A percentile compares a stretch with the other conserved stretches of the same genome.
Conservation (phyloP, 768 basidiomycete species). For the Gloeophyllum trabeum region DNA sequence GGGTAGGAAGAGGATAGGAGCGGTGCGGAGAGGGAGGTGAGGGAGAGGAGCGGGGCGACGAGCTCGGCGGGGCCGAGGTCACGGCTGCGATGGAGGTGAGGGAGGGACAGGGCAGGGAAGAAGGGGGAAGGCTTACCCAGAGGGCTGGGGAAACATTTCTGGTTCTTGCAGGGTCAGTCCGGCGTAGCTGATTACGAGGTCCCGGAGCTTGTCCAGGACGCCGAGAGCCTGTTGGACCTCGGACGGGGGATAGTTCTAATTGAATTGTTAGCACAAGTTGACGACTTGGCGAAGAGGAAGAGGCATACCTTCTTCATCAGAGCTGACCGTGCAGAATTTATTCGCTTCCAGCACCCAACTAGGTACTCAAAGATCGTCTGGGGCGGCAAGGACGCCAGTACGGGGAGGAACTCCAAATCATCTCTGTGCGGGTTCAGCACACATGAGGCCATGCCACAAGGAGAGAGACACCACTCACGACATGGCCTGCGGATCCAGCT, state of each 20-base stretch:
- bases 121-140: conserved; percentile 34
- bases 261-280: not conserved
- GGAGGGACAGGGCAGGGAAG: not conserved
- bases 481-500: conserved; percentile 64
- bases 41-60: conserved; percentile 65
- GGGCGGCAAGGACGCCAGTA: conserved; percentile 66
- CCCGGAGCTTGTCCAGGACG: conserved; percentile 67
- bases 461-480: conserved; percentile 32
- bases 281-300: too few relatives aligned
- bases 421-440: conserved; percentile 33
- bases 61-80: conserved; percentile 72
- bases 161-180: conserved; percentile 87
- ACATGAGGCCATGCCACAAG: too few relatives aligned
- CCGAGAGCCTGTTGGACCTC: conserved; percentile 50
- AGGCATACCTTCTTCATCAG: conserved; percentile 46
- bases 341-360: conserved; percentile 85
- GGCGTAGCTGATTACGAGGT: conserved; percentile 78
- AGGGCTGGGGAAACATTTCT: conserved; percentile 88
- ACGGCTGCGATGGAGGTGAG: conserved; percentile 31
- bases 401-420: conserved; percentile 63
- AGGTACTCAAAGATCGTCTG: conserved; percentile 86
- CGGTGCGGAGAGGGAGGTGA: conserved; percentile 59
- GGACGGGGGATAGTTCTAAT: conserved; percentile 47
- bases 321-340: conserved; percentile 41
- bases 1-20: conserved; percentile 37